Evolutionary conservation across 495 filamentous ascomycete species (phyloP), one percentile per base, ranked within the genome.

Genomic region (Aspergillus funiculosus): DNA sequence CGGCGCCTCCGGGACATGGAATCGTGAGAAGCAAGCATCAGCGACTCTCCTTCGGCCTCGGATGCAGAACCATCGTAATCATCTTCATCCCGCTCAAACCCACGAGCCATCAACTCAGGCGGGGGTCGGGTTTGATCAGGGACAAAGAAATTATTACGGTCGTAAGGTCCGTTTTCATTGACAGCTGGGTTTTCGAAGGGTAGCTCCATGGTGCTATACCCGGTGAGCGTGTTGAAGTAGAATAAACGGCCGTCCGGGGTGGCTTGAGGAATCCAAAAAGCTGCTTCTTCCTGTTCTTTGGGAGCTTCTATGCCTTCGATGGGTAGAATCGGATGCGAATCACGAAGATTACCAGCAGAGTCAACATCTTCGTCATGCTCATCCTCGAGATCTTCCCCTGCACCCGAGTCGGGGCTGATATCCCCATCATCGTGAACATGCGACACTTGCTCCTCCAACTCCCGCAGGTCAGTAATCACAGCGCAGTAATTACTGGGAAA

Each of bases 401-500:
- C 53, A 17, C 75, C 66, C 9, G 72, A 69, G 39, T 85, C 81
- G 9, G 71, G 71, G 26, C 73, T 76, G 30, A 78, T 70, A 57
- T 86, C 82, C 18, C 59, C 64, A 13, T 70, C 72, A 18, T 73
- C 67, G 42, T 74, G 68, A 15, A 39, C 10, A n/a, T 49, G 51
- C 22, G 43, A 52, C 47, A 64, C 50, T 19, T 68, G 59, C 21
- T 68, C 58, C 40, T 61, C 64, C 26, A 72, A 59, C 46, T 94
- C 86, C 37, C 85, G 80, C 30, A 79, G 75, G 55, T 82, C 85
- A 17, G 81, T 70, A 56, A 96, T 85, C 29, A 92, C 77, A 42
- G 83, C 77, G 67, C 92, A 97, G 68, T 98, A 98, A 62, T 98
- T 98, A 74, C 92, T 97, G 6, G 92, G 92, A 68, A 98, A 98